Conservation (phyloP, 2,329 filamentous ascomycete species). For the Tolypocladium sp. region DNA sequence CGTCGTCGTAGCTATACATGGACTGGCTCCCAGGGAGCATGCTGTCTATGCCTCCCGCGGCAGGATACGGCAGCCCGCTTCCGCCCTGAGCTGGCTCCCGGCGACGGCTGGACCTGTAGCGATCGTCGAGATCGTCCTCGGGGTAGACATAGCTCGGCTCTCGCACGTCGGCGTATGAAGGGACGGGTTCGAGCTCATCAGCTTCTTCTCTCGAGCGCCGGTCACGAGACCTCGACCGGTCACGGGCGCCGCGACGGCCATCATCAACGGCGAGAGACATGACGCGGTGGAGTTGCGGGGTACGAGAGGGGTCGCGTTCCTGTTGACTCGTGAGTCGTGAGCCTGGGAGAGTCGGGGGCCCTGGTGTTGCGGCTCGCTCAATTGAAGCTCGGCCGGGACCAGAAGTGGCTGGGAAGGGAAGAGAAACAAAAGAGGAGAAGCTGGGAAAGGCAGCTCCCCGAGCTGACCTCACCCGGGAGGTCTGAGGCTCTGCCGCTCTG, state of each 20-base stretch:
- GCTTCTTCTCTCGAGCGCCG: conserved; percentile 20
- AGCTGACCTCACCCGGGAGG: neutral
- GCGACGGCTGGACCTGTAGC: conserved; percentile 19
- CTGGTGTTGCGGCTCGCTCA: neutral
- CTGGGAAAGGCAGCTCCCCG: neutral
- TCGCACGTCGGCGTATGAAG: conserved; percentile 27
- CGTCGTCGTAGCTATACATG: conserved; percentile 30
- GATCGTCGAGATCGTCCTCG: conserved; percentile 32
- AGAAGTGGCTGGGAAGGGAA: neutral
- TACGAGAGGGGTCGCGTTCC: neutral
- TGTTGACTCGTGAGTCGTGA: neutral
- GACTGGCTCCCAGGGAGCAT: conserved; percentile 27
- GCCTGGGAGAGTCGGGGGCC: neutral
- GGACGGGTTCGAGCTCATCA: conserved; percentile 18
- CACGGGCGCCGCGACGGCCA: conserved; percentile 33
- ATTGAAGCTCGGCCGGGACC: neutral
- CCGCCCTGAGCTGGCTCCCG: conserved; percentile 22
- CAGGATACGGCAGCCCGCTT: conserved; percentile 26
- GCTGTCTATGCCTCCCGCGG: conserved; percentile 24
- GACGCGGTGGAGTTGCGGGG: neutral
- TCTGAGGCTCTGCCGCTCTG: neutral
- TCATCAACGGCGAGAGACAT: conserved; percentile 46
- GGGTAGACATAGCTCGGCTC: conserved; percentile 33
- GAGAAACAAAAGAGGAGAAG: neutral
- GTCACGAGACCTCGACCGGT: conserved; percentile 35